Evolutionary conservation across 2,329 filamentous ascomycete species (phyloP).

Genomic region (Neonectria hederae): DNA sequence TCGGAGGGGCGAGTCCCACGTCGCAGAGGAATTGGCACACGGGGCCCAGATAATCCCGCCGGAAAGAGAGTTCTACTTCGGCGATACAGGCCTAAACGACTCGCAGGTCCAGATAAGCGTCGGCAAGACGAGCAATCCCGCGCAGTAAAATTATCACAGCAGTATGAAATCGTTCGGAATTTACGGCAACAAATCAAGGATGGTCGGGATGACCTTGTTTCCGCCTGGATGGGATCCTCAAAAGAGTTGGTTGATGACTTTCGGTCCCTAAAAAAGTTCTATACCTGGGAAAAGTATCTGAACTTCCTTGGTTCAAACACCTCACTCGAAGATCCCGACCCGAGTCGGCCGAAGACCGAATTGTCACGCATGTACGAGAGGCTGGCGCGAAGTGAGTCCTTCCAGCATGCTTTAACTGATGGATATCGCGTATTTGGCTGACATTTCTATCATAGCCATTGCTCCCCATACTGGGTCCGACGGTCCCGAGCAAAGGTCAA

Average conservation of each 20-base stretch:
- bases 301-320: slow-evolving; percentile 59
- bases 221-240: slow-evolving; percentile 67
- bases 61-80: slow-evolving; percentile 46
- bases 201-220: slow-evolving; percentile 55
- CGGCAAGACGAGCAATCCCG: slow-evolving; percentile 56
- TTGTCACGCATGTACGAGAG: slow-evolving; percentile 66
- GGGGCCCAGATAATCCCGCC: slow-evolving; percentile 17
- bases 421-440: neutral
- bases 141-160: slow-evolving; percentile 50
- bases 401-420: neutral
- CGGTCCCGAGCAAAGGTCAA: slow-evolving; percentile 39
- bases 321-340: slow-evolving; percentile 31
- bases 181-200: slow-evolving; percentile 54
- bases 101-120: slow-evolving; percentile 56
- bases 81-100: slow-evolving; percentile 57
- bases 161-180: slow-evolving; percentile 56
- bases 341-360: slow-evolving; percentile 51
- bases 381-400: slow-evolving; percentile 60
- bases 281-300: slow-evolving; percentile 73
- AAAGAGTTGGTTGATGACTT: slow-evolving; percentile 71
- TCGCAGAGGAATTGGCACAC: slow-evolving; percentile 21
- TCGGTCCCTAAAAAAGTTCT: slow-evolving; percentile 70
- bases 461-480: slow-evolving; percentile 43
- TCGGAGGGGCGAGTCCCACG: slow-evolving; percentile 25
- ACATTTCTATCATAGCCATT: slow-evolving; percentile 42